These are phyloP conservation scores for Trifolium dubium DNA, from an alignment of 306 rosid genomes.

Conservation along the genomic window DNA sequence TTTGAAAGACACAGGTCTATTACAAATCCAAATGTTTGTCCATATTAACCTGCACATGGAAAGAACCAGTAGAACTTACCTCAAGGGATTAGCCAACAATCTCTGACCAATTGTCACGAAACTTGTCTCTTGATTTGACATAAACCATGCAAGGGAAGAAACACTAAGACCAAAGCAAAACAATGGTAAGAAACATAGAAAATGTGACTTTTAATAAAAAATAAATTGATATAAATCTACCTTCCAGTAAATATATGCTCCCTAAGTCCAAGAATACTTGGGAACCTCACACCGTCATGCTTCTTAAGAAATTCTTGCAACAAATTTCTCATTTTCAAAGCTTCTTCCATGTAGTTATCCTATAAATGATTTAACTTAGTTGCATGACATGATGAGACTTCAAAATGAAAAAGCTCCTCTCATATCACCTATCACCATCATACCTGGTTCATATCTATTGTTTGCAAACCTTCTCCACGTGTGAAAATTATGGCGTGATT, in stretches of 20 bases:
- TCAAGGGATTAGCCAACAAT: slow-evolving; percentile 94
- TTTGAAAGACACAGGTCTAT: slow-evolving; percentile 13
- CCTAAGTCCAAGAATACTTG: slow-evolving; percentile 93
- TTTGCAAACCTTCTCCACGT: slow-evolving; percentile 98
- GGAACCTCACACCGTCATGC: slow-evolving; percentile 89
- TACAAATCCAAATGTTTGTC: slow-evolving; percentile 1
- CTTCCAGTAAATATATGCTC: slow-evolving; percentile 99
- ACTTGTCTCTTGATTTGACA: slow-evolving; percentile 99
- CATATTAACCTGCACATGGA: slow-evolving; percentile 13
- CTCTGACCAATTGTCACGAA: slow-evolving; percentile 99
- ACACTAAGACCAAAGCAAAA: slow-evolving; percentile 71
- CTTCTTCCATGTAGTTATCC: slow-evolving; percentile 99
- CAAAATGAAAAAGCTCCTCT: background rate
- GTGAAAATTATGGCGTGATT: slow-evolving; percentile 94
- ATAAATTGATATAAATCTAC: slow-evolving; percentile 41
- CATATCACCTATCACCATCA: slow-evolving; percentile 9
- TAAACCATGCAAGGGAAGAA: slow-evolving; percentile 99
- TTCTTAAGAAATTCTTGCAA: slow-evolving; percentile 89
- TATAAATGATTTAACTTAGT: slow-evolving; percentile 42
- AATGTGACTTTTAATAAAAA: slow-evolving; percentile 14
- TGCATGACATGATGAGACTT: slow-evolving; percentile 27
- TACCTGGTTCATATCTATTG: slow-evolving; percentile 99
- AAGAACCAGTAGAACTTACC: slow-evolving; percentile 55
- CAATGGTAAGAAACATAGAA: slow-evolving; percentile 38
- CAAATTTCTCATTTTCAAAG: slow-evolving; percentile 97